Percentiles rank a stretch among this genome's conserved stretches.
Evolutionary conservation across 2,329 filamentous ascomycete species (phyloP).

Genomic region (Pleomassaria siparia): DNA sequence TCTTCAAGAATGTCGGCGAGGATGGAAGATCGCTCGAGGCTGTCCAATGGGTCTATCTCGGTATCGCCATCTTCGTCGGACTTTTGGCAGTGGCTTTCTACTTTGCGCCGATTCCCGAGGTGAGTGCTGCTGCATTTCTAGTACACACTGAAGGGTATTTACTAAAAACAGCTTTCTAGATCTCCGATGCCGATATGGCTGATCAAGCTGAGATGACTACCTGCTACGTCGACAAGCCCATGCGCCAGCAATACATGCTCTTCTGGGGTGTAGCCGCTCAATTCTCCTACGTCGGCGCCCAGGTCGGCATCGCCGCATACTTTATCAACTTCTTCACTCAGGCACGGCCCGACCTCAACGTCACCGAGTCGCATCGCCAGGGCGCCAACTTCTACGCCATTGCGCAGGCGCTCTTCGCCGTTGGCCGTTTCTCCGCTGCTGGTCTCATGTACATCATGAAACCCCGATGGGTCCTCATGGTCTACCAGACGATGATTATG

Average conservation of each 20-base stretch:
- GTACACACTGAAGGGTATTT: not conserved
- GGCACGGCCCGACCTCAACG: slow-evolving; percentile 31
- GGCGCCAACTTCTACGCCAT: slow-evolving; percentile 44
- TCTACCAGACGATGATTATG: slow-evolving; percentile 40
- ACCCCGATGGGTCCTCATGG: slow-evolving; percentile 40
- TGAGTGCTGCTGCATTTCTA: slow-evolving; percentile 60
- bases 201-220: slow-evolving; percentile 33
- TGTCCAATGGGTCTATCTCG: slow-evolving; percentile 81
- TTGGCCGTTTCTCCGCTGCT: slow-evolving; percentile 41
- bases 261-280: slow-evolving; percentile 41
- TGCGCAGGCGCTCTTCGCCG: slow-evolving; percentile 41
- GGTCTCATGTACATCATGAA: slow-evolving; percentile 42
- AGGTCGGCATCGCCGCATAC: slow-evolving; percentile 58
- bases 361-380: slow-evolving; percentile 31
- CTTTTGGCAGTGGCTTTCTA: slow-evolving; percentile 67
- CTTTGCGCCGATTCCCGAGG: slow-evolving; percentile 68
- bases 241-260: slow-evolving; percentile 60
- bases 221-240: slow-evolving; percentile 60
- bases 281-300: slow-evolving; percentile 58
- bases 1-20: slow-evolving; percentile 66
- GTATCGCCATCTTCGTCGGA: slow-evolving; percentile 72
- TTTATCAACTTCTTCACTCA: slow-evolving; percentile 45
- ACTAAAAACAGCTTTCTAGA: slow-evolving; percentile 40
- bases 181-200: slow-evolving; percentile 62
- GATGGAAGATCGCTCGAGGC: slow-evolving; percentile 60